Evolutionary conservation across 1,284 basidiomycete species (phyloP).

Genomic region (Phlebopus sp.): DNA sequence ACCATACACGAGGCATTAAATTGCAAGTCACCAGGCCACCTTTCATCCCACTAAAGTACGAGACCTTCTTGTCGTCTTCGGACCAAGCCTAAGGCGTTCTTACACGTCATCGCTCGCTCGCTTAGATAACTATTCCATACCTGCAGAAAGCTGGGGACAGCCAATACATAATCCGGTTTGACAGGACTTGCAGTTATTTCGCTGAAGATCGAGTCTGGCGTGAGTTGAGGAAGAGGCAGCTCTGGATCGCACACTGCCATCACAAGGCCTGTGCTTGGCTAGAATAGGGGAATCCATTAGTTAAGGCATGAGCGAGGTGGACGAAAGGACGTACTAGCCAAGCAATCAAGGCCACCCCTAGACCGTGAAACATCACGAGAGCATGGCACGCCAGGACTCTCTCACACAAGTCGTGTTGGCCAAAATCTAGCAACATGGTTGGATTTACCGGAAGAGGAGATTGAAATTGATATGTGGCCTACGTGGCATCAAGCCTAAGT

Average conservation of each 20-base stretch:
- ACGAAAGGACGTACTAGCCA: slow-evolving; percentile 17
- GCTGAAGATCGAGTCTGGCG: not conserved
- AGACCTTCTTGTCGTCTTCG: not conserved
- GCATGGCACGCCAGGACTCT: not conserved
- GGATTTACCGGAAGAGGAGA: not conserved
- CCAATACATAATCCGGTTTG: not conserved
- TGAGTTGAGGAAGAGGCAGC: not conserved
- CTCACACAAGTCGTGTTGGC: not conserved
- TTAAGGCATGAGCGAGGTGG: slow-evolving; percentile 3
- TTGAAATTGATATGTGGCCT: not conserved
- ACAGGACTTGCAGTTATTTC: not conserved
- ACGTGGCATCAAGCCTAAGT: slow-evolving; percentile 2
- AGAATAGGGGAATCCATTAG: not conserved
- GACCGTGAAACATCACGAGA: slow-evolving; percentile 15
- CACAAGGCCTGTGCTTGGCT: not conserved
- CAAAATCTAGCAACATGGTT: not conserved
- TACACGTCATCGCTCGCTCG: not conserved
- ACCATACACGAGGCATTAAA: not conserved
- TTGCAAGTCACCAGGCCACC: not conserved
- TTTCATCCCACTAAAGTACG: not conserved
- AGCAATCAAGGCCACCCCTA: slow-evolving; percentile 17
- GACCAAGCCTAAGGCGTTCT: not conserved
- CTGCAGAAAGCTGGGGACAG: slow-evolving; percentile 2
- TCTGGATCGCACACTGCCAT: not conserved
- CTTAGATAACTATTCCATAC: not conserved